Evolutionary conservation across 2,329 filamentous ascomycete genomes (phyloP), one percentile per base, ranked within the genome.

Genomic region (Diaporthe sp.): DNA sequence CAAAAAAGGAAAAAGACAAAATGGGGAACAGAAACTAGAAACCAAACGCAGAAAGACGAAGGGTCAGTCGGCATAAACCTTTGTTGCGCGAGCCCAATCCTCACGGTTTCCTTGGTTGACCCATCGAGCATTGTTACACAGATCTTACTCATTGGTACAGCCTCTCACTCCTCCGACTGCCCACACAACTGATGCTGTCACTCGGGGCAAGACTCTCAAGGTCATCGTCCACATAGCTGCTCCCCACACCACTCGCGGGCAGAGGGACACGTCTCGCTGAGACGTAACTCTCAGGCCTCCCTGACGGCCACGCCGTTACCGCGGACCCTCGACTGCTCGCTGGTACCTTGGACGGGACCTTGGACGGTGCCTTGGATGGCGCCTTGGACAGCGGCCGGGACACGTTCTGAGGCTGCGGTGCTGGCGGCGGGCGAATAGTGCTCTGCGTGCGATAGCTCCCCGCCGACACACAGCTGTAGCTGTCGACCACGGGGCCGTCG

Each of bases 161-260:
- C 9, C 81, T 79, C 28, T 79, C 77, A 57, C 80, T 80, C 75
- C 82, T 82, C 57, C 84, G 83, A 76, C 81, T 86, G 31, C 90
- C 90, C n/a, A 92, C 86, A 78, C 89, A 90, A 80, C 90, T 92
- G 74, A 92, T 91, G 79, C 90, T 92, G 80, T 92, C 91, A 79
- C 87, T 89, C 2, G 91, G 91, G 58, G 87, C 89, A 49, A 92
- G 84, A 78, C 89, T 91, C 67, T 85, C 87, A 71, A 83, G 82
- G 77, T 91, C 89, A 53, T 88, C 86, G 13, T 88, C 86, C 81
- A 82, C 83, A 51, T 85, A 82, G 70, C 85, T 86, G 75, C 83
- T 85, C 15, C 86, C 86, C 5, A 82, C 81, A 4, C 82, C 82
- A 73, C 87, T 88, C 31, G 80, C 79, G 1, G 88, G 86, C 34